These are phyloP conservation scores for Penicillium sp. DNA, from an alignment of 2,329 filamentous ascomycete species.

Conservation along the genomic window DNA sequence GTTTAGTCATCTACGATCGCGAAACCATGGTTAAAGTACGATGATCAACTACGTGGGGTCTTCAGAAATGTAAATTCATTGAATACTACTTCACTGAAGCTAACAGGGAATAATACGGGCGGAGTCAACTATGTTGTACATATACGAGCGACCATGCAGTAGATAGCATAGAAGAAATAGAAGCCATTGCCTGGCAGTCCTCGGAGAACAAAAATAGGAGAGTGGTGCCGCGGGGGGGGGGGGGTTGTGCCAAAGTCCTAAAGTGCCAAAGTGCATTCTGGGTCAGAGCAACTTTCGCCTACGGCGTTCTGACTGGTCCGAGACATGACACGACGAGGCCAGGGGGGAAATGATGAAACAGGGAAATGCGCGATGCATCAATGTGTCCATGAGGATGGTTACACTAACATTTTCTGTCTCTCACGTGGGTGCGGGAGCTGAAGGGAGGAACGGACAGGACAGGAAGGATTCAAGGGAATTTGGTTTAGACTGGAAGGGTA, in stretches of 20 bases:
- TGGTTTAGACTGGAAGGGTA: constrained; percentile 20
- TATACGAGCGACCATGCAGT: background rate
- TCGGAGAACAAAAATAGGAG: background rate
- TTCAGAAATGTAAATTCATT: background rate
- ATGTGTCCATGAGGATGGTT: constrained; percentile 21
- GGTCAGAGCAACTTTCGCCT: constrained; percentile 20
- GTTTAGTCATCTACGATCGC: constrained; percentile 1
- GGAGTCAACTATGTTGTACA: background rate
- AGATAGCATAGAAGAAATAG: background rate
- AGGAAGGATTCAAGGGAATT: background rate
- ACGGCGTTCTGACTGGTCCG: constrained; percentile 27
- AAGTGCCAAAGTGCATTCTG: constrained; percentile 15
- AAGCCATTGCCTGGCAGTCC: background rate
- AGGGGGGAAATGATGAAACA: constrained; percentile 29
- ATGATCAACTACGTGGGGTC: background rate
- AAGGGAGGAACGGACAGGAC: background rate
- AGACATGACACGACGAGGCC: constrained; percentile 29
- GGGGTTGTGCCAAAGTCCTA: constrained; percentile 5
- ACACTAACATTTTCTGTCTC: constrained; percentile 23
- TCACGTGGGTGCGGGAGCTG: constrained; percentile 22
- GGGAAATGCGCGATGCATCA: constrained; percentile 20
- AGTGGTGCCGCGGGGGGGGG: background rate
- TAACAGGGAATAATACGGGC: background rate
- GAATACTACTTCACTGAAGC: background rate
- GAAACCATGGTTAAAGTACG: background rate